These are phyloP conservation scores for Akanthomyces lecanii DNA, from an alignment of 2,329 filamentous ascomycete genomes.

Conservation along the genomic window DNA sequence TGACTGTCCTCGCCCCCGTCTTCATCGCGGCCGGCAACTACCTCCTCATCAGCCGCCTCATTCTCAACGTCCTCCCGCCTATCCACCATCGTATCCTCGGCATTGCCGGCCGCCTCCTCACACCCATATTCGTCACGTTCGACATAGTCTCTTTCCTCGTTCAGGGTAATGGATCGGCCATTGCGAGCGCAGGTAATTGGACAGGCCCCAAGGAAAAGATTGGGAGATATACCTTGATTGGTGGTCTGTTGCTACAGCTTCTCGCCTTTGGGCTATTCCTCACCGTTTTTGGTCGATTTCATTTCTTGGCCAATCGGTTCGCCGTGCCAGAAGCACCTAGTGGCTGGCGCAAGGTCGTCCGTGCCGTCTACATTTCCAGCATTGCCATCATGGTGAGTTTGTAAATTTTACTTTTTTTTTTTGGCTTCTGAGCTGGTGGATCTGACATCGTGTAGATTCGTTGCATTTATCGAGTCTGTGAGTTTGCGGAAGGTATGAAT, in stretches of 20 bases:
- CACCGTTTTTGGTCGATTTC: conserved; percentile 36
- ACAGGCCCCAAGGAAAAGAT: conserved; percentile 33
- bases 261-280: conserved; percentile 39
- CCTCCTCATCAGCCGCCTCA: conserved; percentile 45
- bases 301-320: conserved; percentile 26
- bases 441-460: conserved; percentile 33
- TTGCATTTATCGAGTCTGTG: conserved; percentile 49
- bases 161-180: conserved; percentile 41
- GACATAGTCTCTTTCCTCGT: conserved; percentile 44
- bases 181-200: conserved; percentile 42
- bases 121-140: conserved; percentile 41
- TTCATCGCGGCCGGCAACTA: conserved; percentile 48
- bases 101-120: conserved; percentile 36
- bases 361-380: conserved; percentile 42
- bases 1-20: conserved; percentile 46
- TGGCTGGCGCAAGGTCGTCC: conserved; percentile 36
- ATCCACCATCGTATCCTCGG: conserved; percentile 32
- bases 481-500: conserved; percentile 48
- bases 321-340: conserved; percentile 26
- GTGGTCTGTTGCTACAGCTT: conserved; percentile 38
- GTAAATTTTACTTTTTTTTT: not conserved
- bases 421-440: not conserved
- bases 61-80: conserved; percentile 34
- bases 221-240: conserved; percentile 40
- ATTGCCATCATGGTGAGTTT: conserved; percentile 40